Evolutionary conservation across 352 stramenopile species (phyloP), one percentile per base, ranked within the genome.

Genomic region (Pythium myriotylum): DNA sequence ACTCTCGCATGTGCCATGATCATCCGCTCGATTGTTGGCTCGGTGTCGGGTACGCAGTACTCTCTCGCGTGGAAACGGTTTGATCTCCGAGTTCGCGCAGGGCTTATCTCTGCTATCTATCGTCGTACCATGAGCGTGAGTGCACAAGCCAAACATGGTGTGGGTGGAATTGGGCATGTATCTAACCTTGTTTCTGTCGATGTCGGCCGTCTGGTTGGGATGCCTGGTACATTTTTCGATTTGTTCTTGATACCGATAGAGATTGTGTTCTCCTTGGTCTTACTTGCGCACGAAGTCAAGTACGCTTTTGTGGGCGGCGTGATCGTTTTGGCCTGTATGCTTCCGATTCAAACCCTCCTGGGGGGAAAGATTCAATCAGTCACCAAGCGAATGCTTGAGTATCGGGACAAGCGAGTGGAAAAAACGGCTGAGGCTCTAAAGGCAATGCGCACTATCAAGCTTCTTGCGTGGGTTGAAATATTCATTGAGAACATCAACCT

Each of bases 241-340:
- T 77, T 92, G 70, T 76, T 92, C 22, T 29, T 95, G 24, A 89
- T 95, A 41, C 86, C 86, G 6, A 41, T 70, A 1, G 81, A 95
- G 67, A 91, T 96, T 35, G 55, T 72, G 0, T 72, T 97, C 1
- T 88, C 89, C 17, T 76, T 96, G 20, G 48, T 84, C 4, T 51
- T 96, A 48, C 70, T 97, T 9, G 83, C 79, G 16, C 68, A 81
- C 3, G 87, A 92, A 20, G 83, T 97, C 9, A 90, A 86, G 19
- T 90, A 91, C 43, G 89, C 90, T 2, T 96, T 96, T 52, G 62
- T 94, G 8, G 86, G 86, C 1, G 89, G 89, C 1, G 50, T 97
- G 4, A 68, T 84, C 20, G 70, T 96, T 1, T 64, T 97, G 14
- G 75, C 50, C 19, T 65, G 87, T 42, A 96, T 97, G 85, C 64